Conservation (phyloP, 2,329 filamentous ascomycete species). For the Cladosporium phlei region DNA sequence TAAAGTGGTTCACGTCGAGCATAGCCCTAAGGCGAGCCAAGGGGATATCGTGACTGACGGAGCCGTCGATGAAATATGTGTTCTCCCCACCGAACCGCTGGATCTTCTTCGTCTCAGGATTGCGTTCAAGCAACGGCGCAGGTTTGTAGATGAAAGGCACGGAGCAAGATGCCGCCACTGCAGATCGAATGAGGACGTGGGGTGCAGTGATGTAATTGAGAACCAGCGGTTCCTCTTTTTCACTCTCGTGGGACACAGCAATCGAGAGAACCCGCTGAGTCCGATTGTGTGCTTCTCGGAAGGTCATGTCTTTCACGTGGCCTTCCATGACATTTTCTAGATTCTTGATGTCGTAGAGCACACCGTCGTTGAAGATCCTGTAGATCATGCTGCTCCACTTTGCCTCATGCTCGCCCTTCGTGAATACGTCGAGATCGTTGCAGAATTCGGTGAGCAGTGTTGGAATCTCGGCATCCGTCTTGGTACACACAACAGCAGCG, state of each 20-base stretch:
- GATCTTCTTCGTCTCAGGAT: slow-evolving; percentile 70
- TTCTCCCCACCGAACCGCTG: slow-evolving; percentile 56
- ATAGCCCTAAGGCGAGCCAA: slow-evolving; percentile 87
- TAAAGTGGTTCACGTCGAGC: slow-evolving; percentile 98
- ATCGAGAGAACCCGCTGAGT: slow-evolving; percentile 90
- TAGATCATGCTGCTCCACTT: slow-evolving; percentile 10
- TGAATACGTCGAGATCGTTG: slow-evolving; percentile 74
- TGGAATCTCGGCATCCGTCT: slow-evolving; percentile 73
- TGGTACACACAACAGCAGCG: slow-evolving; percentile 71
- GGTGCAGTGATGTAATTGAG: slow-evolving; percentile 92
- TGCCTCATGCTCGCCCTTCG: slow-evolving; percentile 55
- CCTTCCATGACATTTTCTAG: slow-evolving; percentile 74
- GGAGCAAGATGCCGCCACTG: slow-evolving; percentile 91
- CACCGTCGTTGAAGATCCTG: slow-evolving; percentile 68
- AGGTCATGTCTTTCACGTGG: slow-evolving; percentile 83
- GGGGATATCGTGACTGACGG: slow-evolving; percentile 88
- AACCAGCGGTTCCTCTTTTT: slow-evolving; percentile 50
- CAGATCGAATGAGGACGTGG: slow-evolving; percentile 94
- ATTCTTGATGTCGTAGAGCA: slow-evolving; percentile 79
- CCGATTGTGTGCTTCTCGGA: slow-evolving; percentile 93
- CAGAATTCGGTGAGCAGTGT: slow-evolving; percentile 65
- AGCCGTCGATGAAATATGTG: slow-evolving; percentile 88
- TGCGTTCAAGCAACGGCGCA: slow-evolving; percentile 74
- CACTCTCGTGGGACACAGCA: slow-evolving; percentile 86
- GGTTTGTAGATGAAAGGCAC: slow-evolving; percentile 82